Base-by-base conservation (phyloP, 768 basidiomycete genomes). In the Naganishia antarctica region DNA sequence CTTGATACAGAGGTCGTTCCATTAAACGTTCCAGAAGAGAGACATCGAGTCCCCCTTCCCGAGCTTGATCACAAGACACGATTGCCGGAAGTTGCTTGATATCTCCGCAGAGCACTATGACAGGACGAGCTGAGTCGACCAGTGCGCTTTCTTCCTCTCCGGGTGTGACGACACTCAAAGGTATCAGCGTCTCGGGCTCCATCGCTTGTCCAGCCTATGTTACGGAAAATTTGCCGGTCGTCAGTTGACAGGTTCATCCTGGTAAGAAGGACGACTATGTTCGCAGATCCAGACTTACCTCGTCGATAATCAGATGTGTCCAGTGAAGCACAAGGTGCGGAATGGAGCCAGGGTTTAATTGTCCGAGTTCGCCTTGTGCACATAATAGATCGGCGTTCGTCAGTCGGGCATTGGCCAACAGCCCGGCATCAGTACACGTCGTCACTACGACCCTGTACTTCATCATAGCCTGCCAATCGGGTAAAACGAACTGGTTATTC, bases 231-330 rank as follows among this genome's bases (percentile, higher is more conserved):
- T n/a, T n/a, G n/a, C n/a, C n/a, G 25, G 25, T 41, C 8, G 29
- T 11, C 9, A 26, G 4, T 43, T 1, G 32, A 7, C 6, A 15
- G 6, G n/a, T n/a, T n/a, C n/a, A n/a, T n/a, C n/a, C n/a, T 9
- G 26, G 21, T 12, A 48, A 4, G 16, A 4, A 11, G 3, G 58
- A 50, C 21, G 13, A 7, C 45, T 16, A 25, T 29, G n/a, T 26
- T 5, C 28, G 7, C 29, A 13, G 53, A 45, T 0, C 21, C 5
- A 37, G 0, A 64, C 71, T 53, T 45, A 73, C 74, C 66, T 79
- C 78, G 66, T 79, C 78, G 25, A 78, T 61, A 9, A 79, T 62
- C 13, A 79, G 72, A 68, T 75, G 76, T 4, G 73, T 74, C 72
- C 78, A 79, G 61, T 78, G 78, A 18, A 70, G 73, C 4, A 26